These are phyloP conservation scores for Boletus rubescentipes DNA, from an alignment of 768 basidiomycete species.

Conservation along the genomic window DNA sequence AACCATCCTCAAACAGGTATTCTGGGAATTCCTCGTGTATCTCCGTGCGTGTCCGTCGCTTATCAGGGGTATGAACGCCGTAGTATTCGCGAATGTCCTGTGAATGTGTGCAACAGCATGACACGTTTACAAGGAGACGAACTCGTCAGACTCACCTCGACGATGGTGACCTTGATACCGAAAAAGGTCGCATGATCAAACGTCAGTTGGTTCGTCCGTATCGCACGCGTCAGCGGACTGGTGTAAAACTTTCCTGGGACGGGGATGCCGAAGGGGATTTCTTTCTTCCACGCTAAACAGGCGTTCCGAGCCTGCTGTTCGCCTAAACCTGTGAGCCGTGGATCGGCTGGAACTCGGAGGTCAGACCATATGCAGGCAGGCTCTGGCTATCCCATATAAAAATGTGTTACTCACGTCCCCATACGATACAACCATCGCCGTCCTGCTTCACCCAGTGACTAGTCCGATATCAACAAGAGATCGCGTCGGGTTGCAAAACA, in stretches of 20 bases:
- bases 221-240: constrained; percentile 44
- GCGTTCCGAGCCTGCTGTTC: constrained; percentile 44
- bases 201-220: constrained; percentile 50
- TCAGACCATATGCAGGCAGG: no score
- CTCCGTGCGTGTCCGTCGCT: constrained; percentile 44
- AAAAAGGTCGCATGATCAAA: constrained; percentile 40
- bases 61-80: constrained; percentile 68
- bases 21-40: constrained; percentile 38
- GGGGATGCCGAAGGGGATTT: no score
- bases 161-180: constrained; percentile 36
- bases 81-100: constrained; percentile 60
- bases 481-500: background rate
- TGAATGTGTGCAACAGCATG: background rate
- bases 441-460: constrained; percentile 59
- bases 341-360: constrained; percentile 14
- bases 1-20: constrained; percentile 50
- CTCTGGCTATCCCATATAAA: background rate
- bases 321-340: constrained; percentile 55
- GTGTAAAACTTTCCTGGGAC: no score
- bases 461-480: background rate
- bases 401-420: constrained; percentile 56
- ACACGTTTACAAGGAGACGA: no score
- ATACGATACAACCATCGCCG: constrained; percentile 58
- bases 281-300: no score
- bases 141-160: background rate